Percentiles rank a stretch among this genome's conserved stretches.
Evolutionary conservation across 768 basidiomycete genomes (phyloP).

Genomic region (Tricholomella constricta): DNA sequence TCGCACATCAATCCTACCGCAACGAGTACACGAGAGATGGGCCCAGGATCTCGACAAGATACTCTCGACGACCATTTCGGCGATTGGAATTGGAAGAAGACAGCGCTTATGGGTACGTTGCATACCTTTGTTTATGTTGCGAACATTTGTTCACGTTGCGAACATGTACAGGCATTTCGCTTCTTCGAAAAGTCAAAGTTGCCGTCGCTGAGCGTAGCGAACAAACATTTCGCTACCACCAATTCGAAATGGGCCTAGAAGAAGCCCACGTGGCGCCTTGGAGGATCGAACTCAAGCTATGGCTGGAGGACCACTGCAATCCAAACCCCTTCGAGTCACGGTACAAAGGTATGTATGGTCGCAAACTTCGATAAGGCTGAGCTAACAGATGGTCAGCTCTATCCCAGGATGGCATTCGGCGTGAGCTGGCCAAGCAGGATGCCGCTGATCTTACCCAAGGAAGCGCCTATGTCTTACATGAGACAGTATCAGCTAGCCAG

Average conservation of each 20-base stretch:
- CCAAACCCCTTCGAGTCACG: conserved; percentile 3
- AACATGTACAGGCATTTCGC: conserved; percentile 15
- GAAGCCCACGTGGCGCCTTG: background rate
- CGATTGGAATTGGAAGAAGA: too few relatives aligned
- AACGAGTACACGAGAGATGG: conserved; percentile 36
- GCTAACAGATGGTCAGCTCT: conserved; percentile 4
- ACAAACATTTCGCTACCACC: too few relatives aligned
- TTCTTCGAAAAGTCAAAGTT: conserved; percentile 1
- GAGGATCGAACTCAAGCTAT: conserved; percentile 1
- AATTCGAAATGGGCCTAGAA: background rate
- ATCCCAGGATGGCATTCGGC: conserved; percentile 12
- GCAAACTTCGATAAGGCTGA: background rate
- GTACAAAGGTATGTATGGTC: background rate
- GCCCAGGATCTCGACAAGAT: conserved; percentile 28
- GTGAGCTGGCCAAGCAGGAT: conserved; percentile 15
- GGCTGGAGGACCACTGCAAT: background rate
- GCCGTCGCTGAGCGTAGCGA: conserved; percentile 1
- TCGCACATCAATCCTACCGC: conserved; percentile 27
- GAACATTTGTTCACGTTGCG: background rate
- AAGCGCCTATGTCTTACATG: background rate
- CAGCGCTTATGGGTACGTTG: conserved; percentile 21
- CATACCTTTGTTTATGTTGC: background rate
- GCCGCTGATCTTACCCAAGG: background rate
- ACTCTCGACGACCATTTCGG: conserved; percentile 28
- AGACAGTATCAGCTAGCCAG: conserved; percentile 4